Conservation (phyloP, 192 early-diverging fungal genomes). For the Allomyces arbusculus region DNA sequence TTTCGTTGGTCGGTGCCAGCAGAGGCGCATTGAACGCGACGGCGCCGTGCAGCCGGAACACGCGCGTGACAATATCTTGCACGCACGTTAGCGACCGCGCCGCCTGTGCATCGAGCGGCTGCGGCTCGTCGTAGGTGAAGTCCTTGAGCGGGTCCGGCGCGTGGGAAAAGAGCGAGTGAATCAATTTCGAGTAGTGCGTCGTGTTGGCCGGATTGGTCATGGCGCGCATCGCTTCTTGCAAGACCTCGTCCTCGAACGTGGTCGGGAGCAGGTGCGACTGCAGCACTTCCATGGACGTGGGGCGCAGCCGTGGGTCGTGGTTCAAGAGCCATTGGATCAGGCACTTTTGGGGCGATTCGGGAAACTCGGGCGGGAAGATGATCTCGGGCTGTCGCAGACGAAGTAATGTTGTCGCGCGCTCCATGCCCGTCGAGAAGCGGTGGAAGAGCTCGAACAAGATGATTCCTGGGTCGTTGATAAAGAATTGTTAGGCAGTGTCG, state of each 20-base stretch:
- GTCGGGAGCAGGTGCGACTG: constrained; percentile 63
- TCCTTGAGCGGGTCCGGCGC: constrained; percentile 64
- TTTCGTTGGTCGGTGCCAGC: constrained; percentile 55
- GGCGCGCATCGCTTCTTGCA: constrained; percentile 70
- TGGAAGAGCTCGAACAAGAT: constrained; percentile 66
- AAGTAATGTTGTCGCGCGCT: constrained; percentile 43
- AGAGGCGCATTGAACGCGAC: constrained; percentile 63
- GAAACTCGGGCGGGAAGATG: constrained; percentile 32
- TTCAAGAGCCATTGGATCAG: constrained; percentile 52
- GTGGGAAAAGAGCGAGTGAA: constrained; percentile 61
- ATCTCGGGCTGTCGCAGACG: constrained; percentile 43
- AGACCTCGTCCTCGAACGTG: constrained; percentile 69
- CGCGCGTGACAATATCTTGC: constrained; percentile 21
- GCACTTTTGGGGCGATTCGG: constrained; percentile 38
- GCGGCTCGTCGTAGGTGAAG: constrained; percentile 51
- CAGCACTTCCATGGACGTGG: constrained; percentile 60
- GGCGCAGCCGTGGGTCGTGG: constrained; percentile 55
- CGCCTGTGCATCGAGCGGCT: not conserved
- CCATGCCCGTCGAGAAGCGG: constrained; percentile 52
- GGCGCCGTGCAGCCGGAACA: constrained; percentile 68
- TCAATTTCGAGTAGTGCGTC: constrained; percentile 58
- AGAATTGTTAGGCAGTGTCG: too few relatives aligned
- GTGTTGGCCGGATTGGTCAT: constrained; percentile 70
- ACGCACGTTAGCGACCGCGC: not conserved
- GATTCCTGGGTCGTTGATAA: constrained; percentile 15